Percentiles rank a stretch among this genome's conserved stretches.
These are phyloP conservation scores for Sordariomycetes sp. DNA, from an alignment of 2,329 filamentous ascomycete species.

Conservation along the genomic window DNA sequence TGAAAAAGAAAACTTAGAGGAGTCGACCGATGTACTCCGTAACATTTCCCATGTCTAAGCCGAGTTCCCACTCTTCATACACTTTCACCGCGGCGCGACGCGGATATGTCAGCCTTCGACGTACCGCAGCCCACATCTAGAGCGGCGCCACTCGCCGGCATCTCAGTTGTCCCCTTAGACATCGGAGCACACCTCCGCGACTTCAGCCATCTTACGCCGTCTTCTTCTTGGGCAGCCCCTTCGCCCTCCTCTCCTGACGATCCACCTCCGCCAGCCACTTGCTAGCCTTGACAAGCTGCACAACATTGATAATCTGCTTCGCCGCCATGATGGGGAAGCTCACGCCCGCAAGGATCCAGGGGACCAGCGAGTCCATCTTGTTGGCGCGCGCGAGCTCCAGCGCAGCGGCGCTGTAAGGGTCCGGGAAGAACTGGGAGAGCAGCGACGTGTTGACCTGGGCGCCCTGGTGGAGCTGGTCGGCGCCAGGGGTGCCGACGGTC, in stretches of 20 bases:
- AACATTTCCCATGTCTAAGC: not conserved
- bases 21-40: not conserved
- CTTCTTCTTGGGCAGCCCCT: constrained; percentile 36
- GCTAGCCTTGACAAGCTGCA: constrained; percentile 89
- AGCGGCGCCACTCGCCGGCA: too few species aligned
- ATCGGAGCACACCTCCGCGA: not conserved
- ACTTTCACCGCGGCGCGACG: not conserved
- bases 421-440: constrained; percentile 66
- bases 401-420: constrained; percentile 83
- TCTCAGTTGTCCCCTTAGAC: not conserved
- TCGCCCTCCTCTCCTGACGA: constrained; percentile 41
- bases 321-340: constrained; percentile 77
- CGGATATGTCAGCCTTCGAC: not conserved
- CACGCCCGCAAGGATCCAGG: constrained; percentile 62
- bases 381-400: constrained; percentile 88
- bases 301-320: constrained; percentile 89
- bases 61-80: not conserved
- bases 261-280: constrained; percentile 92
- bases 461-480: constrained; percentile 45
- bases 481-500: constrained; percentile 36
- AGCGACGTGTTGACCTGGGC: constrained; percentile 57
- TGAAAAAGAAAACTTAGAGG: not conserved
- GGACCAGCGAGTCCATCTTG: constrained; percentile 64
- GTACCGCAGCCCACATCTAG: not conserved
- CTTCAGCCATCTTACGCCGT: constrained; percentile 10